Base-by-base conservation (phyloP, 2,329 filamentous ascomycete genomes). In the Venturia oleaginea region DNA sequence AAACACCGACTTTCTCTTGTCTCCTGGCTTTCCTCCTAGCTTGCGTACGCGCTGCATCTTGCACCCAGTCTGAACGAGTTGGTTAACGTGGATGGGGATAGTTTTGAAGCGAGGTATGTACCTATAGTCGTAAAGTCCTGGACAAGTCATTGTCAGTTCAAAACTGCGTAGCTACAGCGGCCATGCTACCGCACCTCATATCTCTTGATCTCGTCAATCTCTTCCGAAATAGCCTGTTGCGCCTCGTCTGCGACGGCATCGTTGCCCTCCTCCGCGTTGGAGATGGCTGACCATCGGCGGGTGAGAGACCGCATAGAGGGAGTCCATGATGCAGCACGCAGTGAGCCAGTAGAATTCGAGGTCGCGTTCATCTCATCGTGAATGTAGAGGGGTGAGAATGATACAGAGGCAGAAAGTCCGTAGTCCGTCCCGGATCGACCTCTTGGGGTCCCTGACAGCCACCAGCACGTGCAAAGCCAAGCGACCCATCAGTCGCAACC, bases 171-270 rank as follows among this genome's bases (percentile, higher is more conserved):
- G 34, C 22, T 13, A 54, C 63, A 32, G 24, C 38, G 59, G 42
- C 19, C 42, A 27, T 27, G 13, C 5, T 4, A 7, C 67, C 76
- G 67, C 74, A 87, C 85, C 79, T 96, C 94, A 78, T 99, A 99
- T 78, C 93, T 85, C 79, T 97, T 97, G 74, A 99, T 97, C 80
- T 97, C 89, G 32, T 90, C 92, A 73, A 99, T 96, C 78, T 99
- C 94, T 73, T 97, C 92, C 67, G 92, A 89, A 69, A 96, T 91
- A 67, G 88, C 85, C 67, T 87, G 84, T 71, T 90, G 85, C 64
- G 82, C 85, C 34, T 80, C 80, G 13, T 80, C 77, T 60, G 80
- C 78, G 66, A 78, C 78, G 22, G 77, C 77, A 66, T 80, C 77
- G 66, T 87, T 83, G 67, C 85, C 86, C 67, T 81, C 81, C 74